phyloP scores from a whole-genome alignment of 2,329 filamentous ascomycete species.

The Penicillium vulpinum region DNA sequence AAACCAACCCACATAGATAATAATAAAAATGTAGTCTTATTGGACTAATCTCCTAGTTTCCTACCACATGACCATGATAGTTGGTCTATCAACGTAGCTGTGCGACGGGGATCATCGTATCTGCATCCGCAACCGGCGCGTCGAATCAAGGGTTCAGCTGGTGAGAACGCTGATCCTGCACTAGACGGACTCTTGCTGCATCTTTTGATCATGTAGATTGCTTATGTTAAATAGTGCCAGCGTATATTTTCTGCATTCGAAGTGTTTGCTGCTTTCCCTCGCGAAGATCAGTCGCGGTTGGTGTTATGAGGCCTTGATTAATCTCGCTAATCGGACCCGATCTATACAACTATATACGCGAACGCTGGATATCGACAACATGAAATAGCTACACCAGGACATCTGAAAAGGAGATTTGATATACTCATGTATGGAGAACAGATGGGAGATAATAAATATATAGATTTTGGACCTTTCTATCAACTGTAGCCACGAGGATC shows the following conservation, averaged over 20 bases:
- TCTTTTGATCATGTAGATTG: not conserved
- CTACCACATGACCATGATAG: not conserved
- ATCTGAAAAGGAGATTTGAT: not conserved
- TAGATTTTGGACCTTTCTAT: not conserved
- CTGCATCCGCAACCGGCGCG: slow-evolving; percentile 1
- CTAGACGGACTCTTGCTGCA: not conserved
- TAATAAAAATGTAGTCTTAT: not conserved
- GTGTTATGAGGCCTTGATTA: not conserved
- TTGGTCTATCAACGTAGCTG: not conserved
- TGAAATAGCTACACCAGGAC: not conserved
- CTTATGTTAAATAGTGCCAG: not conserved
- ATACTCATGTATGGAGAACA: not conserved
- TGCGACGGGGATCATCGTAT: not conserved
- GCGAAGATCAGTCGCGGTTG: slow-evolving; percentile 10
- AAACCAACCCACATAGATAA: not conserved
- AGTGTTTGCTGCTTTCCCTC: not conserved
- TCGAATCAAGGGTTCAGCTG: slow-evolving; percentile 13
- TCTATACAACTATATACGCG: slow-evolving; percentile 6
- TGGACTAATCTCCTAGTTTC: not conserved
- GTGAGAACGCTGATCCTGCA: slow-evolving; percentile 10
- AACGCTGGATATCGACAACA: not conserved
- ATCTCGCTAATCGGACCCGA: slow-evolving; percentile 16
- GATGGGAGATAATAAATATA: not conserved
- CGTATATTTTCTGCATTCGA: not conserved
- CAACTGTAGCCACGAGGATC: slow-evolving; percentile 10